Percentiles rank a stretch among this genome's conserved stretches.
These are phyloP conservation scores for Blastobotrys aristatus DNA, from an alignment of 1,139 yeast genomes.

Conservation along the genomic window DNA sequence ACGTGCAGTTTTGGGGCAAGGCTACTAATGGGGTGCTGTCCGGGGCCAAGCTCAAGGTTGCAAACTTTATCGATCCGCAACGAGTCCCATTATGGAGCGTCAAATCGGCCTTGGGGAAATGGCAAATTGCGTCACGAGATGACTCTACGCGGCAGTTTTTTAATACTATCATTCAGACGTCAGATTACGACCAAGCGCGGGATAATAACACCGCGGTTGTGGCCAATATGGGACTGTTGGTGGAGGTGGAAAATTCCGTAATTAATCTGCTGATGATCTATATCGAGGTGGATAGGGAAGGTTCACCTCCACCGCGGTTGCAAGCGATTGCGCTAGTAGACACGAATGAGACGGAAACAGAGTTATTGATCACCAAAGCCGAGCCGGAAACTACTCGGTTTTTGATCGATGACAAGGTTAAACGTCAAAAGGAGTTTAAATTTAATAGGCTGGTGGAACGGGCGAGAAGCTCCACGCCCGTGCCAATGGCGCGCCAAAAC, in stretches of 20 bases:
- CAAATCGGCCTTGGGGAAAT: conserved; percentile 19
- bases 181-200: conserved; percentile 10
- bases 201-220: conserved; percentile 11
- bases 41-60: neutral
- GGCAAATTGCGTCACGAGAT: conserved; percentile 22
- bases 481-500: neutral
- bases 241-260: neutral
- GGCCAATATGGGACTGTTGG: conserved; percentile 16
- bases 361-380: conserved; percentile 4
- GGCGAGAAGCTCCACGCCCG: conserved; percentile 6
- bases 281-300: neutral
- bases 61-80: conserved; percentile 16
- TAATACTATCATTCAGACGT: conserved; percentile 19
- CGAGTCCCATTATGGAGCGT: conserved; percentile 27
- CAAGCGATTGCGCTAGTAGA: conserved; percentile 5
- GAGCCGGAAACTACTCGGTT: conserved; percentile 9
- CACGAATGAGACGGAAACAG: neutral
- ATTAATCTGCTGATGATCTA: conserved; percentile 6
- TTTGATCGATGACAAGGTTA: neutral
- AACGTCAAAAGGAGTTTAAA: conserved; percentile 9
- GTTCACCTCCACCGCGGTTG: neutral
- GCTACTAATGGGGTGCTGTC: neutral
- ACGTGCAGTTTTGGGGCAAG: conserved; percentile 19
- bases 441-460: conserved; percentile 11
- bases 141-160: conserved; percentile 22